Evolutionary conservation across 148 eudicot genomes (phyloP).

Genomic region (Tetragonia tetragonoides): DNA sequence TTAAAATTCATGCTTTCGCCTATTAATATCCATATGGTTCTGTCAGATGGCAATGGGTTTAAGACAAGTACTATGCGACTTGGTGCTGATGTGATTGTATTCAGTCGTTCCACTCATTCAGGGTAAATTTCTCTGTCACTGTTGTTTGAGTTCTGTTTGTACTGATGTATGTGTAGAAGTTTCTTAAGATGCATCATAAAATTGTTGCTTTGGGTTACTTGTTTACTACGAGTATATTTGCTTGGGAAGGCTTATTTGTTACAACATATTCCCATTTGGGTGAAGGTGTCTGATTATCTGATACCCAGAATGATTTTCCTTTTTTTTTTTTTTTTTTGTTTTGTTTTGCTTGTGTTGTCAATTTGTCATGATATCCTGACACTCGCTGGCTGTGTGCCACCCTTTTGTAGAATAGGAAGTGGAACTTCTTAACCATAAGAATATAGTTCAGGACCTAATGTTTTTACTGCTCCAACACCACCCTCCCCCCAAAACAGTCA

Average conservation of each 20-base stretch:
- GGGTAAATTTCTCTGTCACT: constrained; percentile 49
- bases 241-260: neutral
- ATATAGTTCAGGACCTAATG: no score
- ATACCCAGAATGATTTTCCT: no score
- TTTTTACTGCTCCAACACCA: no score
- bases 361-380: no score
- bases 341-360: no score
- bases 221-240: neutral
- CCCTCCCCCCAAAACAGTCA: no score
- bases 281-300: no score
- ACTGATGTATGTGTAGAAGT: neutral
- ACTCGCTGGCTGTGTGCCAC: no score
- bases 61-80: constrained; percentile 99
- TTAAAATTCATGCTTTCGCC: constrained; percentile 1
- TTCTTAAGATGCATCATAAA: neutral
- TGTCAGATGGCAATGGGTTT: constrained; percentile 94
- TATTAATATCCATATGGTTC: constrained; percentile 13
- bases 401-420: no score
- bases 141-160: neutral
- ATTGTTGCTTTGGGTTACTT: neutral
- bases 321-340: no score
- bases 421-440: no score
- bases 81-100: constrained; percentile 94
- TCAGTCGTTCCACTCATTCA: constrained; percentile 64
- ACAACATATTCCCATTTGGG: no score